Base-by-base conservation (phyloP, 495 filamentous ascomycete species). In the Lepidopterella palustris region DNA sequence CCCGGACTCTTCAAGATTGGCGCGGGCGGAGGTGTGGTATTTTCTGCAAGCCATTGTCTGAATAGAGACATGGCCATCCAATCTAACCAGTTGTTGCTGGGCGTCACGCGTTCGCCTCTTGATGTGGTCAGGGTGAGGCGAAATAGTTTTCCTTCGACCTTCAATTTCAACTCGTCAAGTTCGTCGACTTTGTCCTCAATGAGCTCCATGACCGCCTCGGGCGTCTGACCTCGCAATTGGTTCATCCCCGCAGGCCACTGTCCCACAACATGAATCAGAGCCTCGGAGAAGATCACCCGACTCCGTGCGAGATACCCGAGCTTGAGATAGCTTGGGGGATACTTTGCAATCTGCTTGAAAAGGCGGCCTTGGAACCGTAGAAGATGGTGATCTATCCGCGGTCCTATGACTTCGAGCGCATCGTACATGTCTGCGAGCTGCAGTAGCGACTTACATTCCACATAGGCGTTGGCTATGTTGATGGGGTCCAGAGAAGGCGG, bases 301-400 rank as follows among this genome's bases (percentile, higher is more conserved):
- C 83, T 88, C 40, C 89, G 83, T 4, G 90, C 86, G 20, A 95
- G 76, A 66, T 91, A 95, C 21, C 90, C 91, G 3, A 97, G 80
- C 48, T 91, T 91, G 11, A 97, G 82, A 68, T 97, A 97, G 67
- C 82, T 87, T 15, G 92, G 87, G 18, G 91, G 91, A 69, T 96
- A 96, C 71, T 95, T 95, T 35, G 90, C 89, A 57, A 96, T 93
- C 67, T 96, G 90, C 69, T 92, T 92, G 84, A 89, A 95, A 0
- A 96, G 80, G 15, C 89, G 80, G 26, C 85, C 87, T 60, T 91
- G 89, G 72, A 96, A 97, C 57, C 91, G 89, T 1, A 97, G 77
- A 3, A 97, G 76, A 70, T 97, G 90, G 75, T 97, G 89, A 67
- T 97, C 90, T 9, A 95, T 85, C n/a, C 91, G 82, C 0, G 89